phyloP scores from a whole-genome alignment of 441 rosid genomes.

The Jatropha multifida region DNA sequence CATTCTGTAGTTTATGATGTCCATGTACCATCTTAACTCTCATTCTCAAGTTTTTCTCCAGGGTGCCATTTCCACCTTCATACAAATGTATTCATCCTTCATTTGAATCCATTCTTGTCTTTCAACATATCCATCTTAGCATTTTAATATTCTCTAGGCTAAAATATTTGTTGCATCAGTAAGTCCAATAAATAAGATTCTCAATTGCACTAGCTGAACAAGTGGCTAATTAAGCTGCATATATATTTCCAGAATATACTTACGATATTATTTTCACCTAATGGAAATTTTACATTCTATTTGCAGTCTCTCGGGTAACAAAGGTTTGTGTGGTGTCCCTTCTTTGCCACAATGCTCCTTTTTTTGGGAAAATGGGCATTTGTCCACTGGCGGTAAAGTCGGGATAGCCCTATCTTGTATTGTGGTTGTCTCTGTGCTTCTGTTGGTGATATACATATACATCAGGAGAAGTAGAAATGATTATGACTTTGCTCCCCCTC shows the following conservation, averaged over 20 bases:
- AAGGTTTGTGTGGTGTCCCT: slow-evolving; percentile 88
- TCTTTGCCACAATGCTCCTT: slow-evolving; percentile 72
- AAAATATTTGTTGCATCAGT: neutral
- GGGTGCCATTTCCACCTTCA: neutral
- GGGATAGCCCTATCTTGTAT: slow-evolving; percentile 65
- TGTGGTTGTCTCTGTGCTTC: slow-evolving; percentile 38
- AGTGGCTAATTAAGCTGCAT: neutral
- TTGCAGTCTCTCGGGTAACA: slow-evolving; percentile 92
- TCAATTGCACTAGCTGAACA: neutral
- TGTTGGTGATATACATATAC: slow-evolving; percentile 53
- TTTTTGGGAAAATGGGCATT: slow-evolving; percentile 78
- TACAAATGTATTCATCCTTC: neutral
- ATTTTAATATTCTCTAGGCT: neutral
- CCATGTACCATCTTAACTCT: neutral
- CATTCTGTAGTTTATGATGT: neutral
- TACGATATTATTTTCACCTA: neutral
- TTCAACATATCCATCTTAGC: neutral
- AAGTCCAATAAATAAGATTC: neutral
- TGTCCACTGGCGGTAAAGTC: slow-evolving; percentile 80
- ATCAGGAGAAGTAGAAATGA: slow-evolving; percentile 71
- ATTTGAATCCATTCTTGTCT: neutral
- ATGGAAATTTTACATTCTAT: slow-evolving; percentile 6
- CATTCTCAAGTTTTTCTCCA: neutral
- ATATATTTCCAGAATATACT: slow-evolving; percentile 5
- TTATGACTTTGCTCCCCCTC: slow-evolving; percentile 90